Evolutionary conservation across 805 yeast genomes (phyloP).

Genomic region (Kluyveromyces wickerhamii): DNA sequence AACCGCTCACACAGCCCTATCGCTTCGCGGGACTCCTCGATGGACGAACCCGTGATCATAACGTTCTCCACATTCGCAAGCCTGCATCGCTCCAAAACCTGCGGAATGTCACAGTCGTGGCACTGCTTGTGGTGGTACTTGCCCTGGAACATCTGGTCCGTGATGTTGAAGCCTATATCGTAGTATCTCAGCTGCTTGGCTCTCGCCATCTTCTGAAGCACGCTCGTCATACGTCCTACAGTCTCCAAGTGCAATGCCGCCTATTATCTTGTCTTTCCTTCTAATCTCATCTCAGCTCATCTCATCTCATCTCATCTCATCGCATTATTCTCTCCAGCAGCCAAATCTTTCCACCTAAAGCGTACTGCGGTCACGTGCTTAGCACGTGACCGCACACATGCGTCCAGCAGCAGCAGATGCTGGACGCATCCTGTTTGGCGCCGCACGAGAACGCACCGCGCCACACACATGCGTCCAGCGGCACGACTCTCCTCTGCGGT

Average conservation of each 20-base stretch:
- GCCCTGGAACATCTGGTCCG: slow-evolving; percentile 87
- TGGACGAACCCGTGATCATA: slow-evolving; percentile 77
- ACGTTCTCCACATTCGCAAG: slow-evolving; percentile 56
- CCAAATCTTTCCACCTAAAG: background rate
- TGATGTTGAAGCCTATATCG: slow-evolving; percentile 66
- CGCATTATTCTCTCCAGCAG: background rate
- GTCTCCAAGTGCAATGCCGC: too few species aligned
- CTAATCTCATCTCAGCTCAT: slow-evolving; percentile 6
- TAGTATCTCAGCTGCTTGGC: slow-evolving; percentile 16
- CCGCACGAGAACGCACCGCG: too few species aligned
- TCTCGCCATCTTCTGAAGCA: background rate
- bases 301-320: slow-evolving; percentile 14
- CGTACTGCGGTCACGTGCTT: too few species aligned
- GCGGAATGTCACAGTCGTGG: slow-evolving; percentile 59
- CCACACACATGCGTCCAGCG: too few species aligned
- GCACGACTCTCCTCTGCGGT: too few species aligned
- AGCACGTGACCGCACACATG: too few species aligned
- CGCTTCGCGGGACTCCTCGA: slow-evolving; percentile 58
- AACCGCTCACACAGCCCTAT: slow-evolving; percentile 40
- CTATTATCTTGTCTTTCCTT: background rate
- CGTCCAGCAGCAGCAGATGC: too few species aligned
- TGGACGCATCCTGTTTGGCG: too few species aligned
- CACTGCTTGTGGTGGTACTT: slow-evolving; percentile 58
- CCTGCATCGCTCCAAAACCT: slow-evolving; percentile 60
- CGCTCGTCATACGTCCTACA: background rate